Evolutionary conservation across 1,284 basidiomycete species (phyloP).

Genomic region (Xanthoconium separans): DNA sequence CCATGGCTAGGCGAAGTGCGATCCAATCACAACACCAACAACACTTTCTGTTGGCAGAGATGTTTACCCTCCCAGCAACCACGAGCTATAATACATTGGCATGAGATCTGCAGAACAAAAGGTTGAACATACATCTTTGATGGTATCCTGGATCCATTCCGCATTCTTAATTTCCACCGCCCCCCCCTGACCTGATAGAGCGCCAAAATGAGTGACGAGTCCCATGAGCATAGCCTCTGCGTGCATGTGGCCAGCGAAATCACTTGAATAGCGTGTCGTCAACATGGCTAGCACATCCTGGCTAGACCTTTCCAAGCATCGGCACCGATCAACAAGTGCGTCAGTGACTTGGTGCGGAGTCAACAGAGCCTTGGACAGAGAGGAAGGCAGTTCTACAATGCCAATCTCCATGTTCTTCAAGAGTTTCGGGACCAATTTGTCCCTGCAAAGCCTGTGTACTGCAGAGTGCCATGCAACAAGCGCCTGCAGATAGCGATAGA

Average conservation of each 20-base stretch:
- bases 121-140: background rate
- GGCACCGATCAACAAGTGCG: background rate
- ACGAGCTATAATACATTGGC: background rate
- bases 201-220: background rate
- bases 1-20: background rate
- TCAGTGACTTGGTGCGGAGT: background rate
- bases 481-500: background rate
- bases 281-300: background rate
- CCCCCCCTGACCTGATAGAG: background rate
- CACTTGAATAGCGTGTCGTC: background rate
- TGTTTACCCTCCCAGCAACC: background rate
- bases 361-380: background rate
- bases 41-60: background rate
- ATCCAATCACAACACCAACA: conserved; percentile 1
- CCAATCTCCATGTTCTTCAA: background rate
- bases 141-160: background rate
- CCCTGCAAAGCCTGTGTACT: background rate
- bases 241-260: background rate
- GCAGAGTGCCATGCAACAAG: background rate
- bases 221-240: background rate
- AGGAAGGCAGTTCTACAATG: background rate
- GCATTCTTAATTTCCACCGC: background rate
- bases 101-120: background rate
- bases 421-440: background rate
- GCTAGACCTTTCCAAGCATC: background rate